Conservation (phyloP, 176 grass and related monocot genomes). For the Tillandsia fasciculata region DNA sequence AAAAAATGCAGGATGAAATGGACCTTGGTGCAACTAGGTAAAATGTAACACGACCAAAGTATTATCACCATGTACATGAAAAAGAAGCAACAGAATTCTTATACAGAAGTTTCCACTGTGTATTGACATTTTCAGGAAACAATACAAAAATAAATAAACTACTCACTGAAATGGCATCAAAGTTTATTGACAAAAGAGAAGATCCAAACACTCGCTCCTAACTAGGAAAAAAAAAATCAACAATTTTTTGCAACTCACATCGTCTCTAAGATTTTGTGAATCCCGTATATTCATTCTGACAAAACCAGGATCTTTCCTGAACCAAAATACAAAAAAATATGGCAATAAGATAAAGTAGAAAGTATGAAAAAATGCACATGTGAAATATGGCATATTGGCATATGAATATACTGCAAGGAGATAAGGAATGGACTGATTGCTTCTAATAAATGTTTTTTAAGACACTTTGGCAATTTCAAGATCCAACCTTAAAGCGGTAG, state of each 20-base stretch:
- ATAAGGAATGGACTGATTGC: neutral
- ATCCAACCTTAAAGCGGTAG: too few species aligned
- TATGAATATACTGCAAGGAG: neutral
- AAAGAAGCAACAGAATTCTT: neutral
- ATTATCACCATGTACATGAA: neutral
- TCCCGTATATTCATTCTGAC: conserved; percentile 53
- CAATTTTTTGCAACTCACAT: conserved; percentile 66
- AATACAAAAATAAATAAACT: neutral
- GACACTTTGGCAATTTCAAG: too few species aligned
- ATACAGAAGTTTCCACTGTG: neutral
- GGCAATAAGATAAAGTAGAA: conserved; percentile 9
- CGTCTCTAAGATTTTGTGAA: conserved; percentile 75
- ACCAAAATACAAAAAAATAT: conserved; percentile 24
- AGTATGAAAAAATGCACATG: neutral
- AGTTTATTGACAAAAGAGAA: conserved; percentile 7
- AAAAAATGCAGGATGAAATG: too few species aligned
- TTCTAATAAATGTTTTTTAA: too few species aligned
- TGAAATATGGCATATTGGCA: neutral
- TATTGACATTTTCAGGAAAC: neutral
- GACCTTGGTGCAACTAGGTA: too few species aligned
- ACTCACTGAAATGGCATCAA: conserved; percentile 5
- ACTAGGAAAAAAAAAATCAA: conserved; percentile 16
- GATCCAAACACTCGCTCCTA: conserved; percentile 13
- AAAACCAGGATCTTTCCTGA: conserved; percentile 96
- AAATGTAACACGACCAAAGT: neutral